Evolutionary conservation across 371 early-diverging fungal species (phyloP).

Genomic region (Coelomomyces lativittatus): DNA sequence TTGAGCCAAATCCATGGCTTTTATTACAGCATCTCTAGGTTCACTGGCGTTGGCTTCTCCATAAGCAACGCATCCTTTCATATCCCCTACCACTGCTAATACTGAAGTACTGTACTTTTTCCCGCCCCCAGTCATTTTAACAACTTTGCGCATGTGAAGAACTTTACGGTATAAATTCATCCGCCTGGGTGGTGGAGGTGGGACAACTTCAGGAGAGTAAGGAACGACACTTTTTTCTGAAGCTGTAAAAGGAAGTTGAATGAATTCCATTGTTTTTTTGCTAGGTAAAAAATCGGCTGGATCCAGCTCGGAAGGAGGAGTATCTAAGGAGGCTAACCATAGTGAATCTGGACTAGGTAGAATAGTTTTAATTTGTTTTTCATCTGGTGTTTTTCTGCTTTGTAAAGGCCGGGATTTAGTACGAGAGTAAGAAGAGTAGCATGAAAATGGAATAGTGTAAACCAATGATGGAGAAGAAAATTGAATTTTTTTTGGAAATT

Average conservation of each 20-base stretch:
- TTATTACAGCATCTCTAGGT: conserved; percentile 56
- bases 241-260: background rate
- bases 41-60: conserved; percentile 82
- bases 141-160: conserved; percentile 54
- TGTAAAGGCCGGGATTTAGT: too few relatives aligned
- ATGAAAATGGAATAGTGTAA: too few relatives aligned
- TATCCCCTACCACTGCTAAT: conserved; percentile 86
- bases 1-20: conserved; percentile 73
- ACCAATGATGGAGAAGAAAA: too few relatives aligned
- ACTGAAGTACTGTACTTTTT: conserved; percentile 70
- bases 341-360: too few relatives aligned
- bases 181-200: background rate
- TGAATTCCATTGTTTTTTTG: background rate
- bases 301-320: background rate
- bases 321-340: background rate
- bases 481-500: too few relatives aligned
- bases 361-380: too few relatives aligned
- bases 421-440: too few relatives aligned
- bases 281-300: background rate
- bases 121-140: conserved; percentile 69
- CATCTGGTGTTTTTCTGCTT: too few relatives aligned
- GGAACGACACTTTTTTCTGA: background rate
- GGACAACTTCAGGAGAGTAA: background rate
- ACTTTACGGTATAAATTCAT: conserved; percentile 57
- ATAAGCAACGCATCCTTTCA: conserved; percentile 78